Conservation (phyloP, 2,329 filamentous ascomycete species). For the Cadophora sp. region DNA sequence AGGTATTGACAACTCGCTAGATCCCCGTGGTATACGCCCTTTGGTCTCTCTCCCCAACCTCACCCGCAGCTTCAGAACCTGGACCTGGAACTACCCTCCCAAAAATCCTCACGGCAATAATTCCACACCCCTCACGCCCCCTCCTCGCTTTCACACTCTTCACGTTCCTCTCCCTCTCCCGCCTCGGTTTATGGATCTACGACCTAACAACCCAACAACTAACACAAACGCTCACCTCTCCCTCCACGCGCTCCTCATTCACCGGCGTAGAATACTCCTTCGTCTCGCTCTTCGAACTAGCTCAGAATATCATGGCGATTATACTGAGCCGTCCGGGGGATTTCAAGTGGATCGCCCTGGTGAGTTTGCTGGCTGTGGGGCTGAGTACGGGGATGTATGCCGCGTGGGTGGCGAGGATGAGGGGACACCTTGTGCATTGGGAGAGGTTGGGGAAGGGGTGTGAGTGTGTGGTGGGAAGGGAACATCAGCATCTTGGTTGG, state of each 20-base stretch:
- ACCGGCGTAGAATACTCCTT: slow-evolving; percentile 52
- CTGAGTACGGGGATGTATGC: slow-evolving; percentile 47
- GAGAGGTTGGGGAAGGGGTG: slow-evolving; percentile 40
- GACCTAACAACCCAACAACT: slow-evolving; percentile 54
- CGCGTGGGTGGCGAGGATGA: slow-evolving; percentile 48
- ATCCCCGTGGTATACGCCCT: slow-evolving; percentile 48
- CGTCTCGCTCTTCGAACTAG: slow-evolving; percentile 50
- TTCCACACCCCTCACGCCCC: slow-evolving; percentile 32
- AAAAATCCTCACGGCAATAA: slow-evolving; percentile 23
- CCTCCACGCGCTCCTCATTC: slow-evolving; percentile 49
- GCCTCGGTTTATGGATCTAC: slow-evolving; percentile 53
- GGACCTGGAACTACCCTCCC: slow-evolving; percentile 25
- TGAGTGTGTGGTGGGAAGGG: slow-evolving; percentile 25
- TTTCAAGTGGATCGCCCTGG: slow-evolving; percentile 49
- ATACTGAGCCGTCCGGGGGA: slow-evolving; percentile 47
- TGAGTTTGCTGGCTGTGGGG: slow-evolving; percentile 46
- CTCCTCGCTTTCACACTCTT: slow-evolving; percentile 48
- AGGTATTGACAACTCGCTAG: slow-evolving; percentile 30
- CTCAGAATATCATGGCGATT: slow-evolving; percentile 48
- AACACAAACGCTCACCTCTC: slow-evolving; percentile 50
- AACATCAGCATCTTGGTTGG: not conserved
- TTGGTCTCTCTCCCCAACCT: slow-evolving; percentile 42
- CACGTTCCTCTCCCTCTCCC: slow-evolving; percentile 50
- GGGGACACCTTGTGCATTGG: slow-evolving; percentile 52
- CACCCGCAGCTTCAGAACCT: slow-evolving; percentile 31